These are phyloP conservation scores for Cadophora sp. DNA, from an alignment of 2,329 filamentous ascomycete genomes.

Conservation along the genomic window DNA sequence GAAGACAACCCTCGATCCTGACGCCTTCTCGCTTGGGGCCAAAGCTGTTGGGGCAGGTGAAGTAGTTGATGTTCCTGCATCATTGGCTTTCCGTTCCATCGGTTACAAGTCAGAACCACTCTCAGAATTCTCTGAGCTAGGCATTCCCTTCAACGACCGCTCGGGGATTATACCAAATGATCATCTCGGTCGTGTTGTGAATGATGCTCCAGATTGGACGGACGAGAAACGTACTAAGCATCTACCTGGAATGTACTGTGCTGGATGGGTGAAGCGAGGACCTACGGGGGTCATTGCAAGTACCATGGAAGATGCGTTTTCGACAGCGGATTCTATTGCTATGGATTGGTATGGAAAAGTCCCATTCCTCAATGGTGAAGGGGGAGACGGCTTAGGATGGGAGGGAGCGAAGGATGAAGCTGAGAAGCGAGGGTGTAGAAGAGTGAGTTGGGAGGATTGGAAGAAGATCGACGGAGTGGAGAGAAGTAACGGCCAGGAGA, in stretches of 20 bases:
- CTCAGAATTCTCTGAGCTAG: slow-evolving; percentile 74
- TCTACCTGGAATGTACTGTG: slow-evolving; percentile 82
- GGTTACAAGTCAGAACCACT: slow-evolving; percentile 87
- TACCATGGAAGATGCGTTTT: slow-evolving; percentile 94
- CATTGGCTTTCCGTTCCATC: slow-evolving; percentile 88
- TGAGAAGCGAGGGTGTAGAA: slow-evolving; percentile 59
- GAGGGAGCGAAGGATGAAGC: slow-evolving; percentile 72
- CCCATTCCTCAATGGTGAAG: slow-evolving; percentile 55
- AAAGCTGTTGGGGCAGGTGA: slow-evolving; percentile 57
- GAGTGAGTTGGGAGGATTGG: slow-evolving; percentile 88
- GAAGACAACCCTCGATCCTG: slow-evolving; percentile 60
- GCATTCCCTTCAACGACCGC: slow-evolving; percentile 77
- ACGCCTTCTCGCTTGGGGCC: slow-evolving; percentile 60
- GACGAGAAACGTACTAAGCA: slow-evolving; percentile 23
- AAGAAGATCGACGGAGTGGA: slow-evolving; percentile 82
- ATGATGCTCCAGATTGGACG: slow-evolving; percentile 27
- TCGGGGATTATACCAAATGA: slow-evolving; percentile 86
- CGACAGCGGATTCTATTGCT: slow-evolving; percentile 82
- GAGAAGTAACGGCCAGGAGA: slow-evolving; percentile 65
- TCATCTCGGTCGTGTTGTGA: slow-evolving; percentile 73
- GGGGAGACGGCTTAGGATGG: slow-evolving; percentile 69
- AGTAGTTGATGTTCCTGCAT: slow-evolving; percentile 63
- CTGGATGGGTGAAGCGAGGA: slow-evolving; percentile 95
- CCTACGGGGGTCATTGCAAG: slow-evolving; percentile 95
- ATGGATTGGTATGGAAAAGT: slow-evolving; percentile 70